Evolutionary conservation across 176 grass and related monocot species (phyloP).

Genomic region (Aegilops umbellulata): DNA sequence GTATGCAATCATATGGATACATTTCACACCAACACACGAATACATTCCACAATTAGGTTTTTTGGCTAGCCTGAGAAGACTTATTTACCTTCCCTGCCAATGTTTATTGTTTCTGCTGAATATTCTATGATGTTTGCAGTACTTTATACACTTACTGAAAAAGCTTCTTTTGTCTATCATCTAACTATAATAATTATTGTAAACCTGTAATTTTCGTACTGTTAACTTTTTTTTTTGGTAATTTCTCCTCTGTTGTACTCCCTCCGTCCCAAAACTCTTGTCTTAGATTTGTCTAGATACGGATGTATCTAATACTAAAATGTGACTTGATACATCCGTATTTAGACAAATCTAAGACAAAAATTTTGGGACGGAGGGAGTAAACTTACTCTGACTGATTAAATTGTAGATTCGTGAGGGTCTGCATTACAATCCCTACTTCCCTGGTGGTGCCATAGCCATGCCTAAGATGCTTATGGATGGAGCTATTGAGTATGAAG

Average conservation of each 20-base stretch:
- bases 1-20: not conserved
- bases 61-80: not conserved
- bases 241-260: not conserved
- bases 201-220: not conserved
- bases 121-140: not conserved
- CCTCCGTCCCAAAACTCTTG: no score
- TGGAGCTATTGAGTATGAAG: slow-evolving; percentile 92
- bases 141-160: not conserved
- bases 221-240: not conserved
- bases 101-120: not conserved
- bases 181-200: not conserved
- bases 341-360: no score
- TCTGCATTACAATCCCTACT: slow-evolving; percentile 97
- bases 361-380: no score
- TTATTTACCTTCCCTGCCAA: not conserved
- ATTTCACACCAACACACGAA: not conserved
- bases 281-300: no score
- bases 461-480: slow-evolving; percentile 99
- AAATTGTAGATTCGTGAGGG: slow-evolving; percentile 85
- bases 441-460: slow-evolving; percentile 98
- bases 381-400: not conserved
- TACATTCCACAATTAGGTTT: slow-evolving; percentile 12
- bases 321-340: no score
- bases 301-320: no score
- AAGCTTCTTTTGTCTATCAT: not conserved